Evolutionary conservation across 495 filamentous ascomycete species (phyloP).

Genomic region (Friedmanniomyces simplex): DNA sequence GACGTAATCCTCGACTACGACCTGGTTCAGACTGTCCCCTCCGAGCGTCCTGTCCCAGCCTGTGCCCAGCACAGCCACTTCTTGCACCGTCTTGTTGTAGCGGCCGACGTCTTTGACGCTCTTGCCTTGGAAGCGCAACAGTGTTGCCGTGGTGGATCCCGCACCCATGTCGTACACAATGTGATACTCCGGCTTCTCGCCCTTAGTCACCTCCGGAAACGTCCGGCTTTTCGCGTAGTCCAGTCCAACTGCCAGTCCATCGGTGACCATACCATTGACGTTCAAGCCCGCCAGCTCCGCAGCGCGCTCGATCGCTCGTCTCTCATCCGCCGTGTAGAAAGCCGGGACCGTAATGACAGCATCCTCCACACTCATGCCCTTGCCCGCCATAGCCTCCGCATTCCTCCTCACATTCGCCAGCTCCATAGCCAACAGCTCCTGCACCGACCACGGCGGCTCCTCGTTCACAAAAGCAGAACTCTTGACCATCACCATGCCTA

Average conservation of each 20-base stretch:
- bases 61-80: constrained; percentile 73
- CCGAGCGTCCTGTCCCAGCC: constrained; percentile 87
- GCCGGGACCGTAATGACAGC: constrained; percentile 85
- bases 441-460: constrained; percentile 67
- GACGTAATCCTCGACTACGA: constrained; percentile 83
- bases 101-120: constrained; percentile 85
- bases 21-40: constrained; percentile 76
- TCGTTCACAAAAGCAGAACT: constrained; percentile 58
- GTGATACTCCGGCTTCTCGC: constrained; percentile 82
- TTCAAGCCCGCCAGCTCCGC: constrained; percentile 80
- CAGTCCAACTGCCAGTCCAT: constrained; percentile 83
- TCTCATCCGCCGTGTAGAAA: constrained; percentile 85
- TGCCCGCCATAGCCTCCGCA: constrained; percentile 76
- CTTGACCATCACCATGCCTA: constrained; percentile 64
- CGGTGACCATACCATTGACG: constrained; percentile 73
- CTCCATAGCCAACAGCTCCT: constrained; percentile 96
- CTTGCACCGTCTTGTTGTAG: constrained; percentile 94
- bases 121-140: constrained; percentile 79
- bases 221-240: constrained; percentile 88
- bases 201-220: constrained; percentile 75
- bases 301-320: constrained; percentile 67
- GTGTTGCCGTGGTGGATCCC: constrained; percentile 89
- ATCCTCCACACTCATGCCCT: constrained; percentile 60
- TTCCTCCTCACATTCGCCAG: constrained; percentile 79
- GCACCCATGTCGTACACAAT: constrained; percentile 97